These are phyloP conservation scores for Irpex sp. DNA, from an alignment of 1,284 basidiomycete species.

Conservation along the genomic window DNA sequence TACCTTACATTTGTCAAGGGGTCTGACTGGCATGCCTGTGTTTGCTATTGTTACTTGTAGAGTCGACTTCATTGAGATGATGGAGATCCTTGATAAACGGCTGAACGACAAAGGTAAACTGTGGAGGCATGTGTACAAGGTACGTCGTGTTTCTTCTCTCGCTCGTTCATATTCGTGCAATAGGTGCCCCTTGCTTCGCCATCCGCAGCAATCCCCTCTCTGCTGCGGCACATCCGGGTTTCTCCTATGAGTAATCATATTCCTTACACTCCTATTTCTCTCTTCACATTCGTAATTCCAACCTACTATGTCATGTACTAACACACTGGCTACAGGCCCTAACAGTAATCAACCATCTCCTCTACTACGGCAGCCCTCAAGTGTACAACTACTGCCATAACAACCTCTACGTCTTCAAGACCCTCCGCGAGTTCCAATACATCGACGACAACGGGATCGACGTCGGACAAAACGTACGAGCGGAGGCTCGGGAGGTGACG, in stretches of 20 bases:
- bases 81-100: slow-evolving; percentile 98
- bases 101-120: slow-evolving; percentile 99
- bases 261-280: too few relatives aligned
- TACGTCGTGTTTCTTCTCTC: slow-evolving; percentile 25
- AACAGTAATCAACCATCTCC: slow-evolving; percentile 90
- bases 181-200: not conserved
- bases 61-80: slow-evolving; percentile 96
- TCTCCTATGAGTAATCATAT: not conserved
- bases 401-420: slow-evolving; percentile 97
- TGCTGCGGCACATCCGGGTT: not conserved
- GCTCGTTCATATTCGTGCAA: not conserved
- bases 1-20: not conserved
- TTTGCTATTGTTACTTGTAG: slow-evolving; percentile 36
- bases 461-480: slow-evolving; percentile 94
- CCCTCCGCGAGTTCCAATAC: slow-evolving; percentile 96
- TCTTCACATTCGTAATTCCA: too few relatives aligned
- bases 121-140: slow-evolving; percentile 99
- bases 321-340: slow-evolving; percentile 56
- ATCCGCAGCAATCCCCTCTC: not conserved
- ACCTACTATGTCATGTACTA: too few relatives aligned
- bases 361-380: slow-evolving; percentile 95
- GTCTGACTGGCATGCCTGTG: not conserved
- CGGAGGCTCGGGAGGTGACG: slow-evolving; percentile 97
- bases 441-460: slow-evolving; percentile 93
- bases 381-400: slow-evolving; percentile 96